Evolutionary conservation across 169 alveolate genomes (phyloP), one percentile per base, ranked within the genome.

Genomic region (Prorocentrum cordatum): DNA sequence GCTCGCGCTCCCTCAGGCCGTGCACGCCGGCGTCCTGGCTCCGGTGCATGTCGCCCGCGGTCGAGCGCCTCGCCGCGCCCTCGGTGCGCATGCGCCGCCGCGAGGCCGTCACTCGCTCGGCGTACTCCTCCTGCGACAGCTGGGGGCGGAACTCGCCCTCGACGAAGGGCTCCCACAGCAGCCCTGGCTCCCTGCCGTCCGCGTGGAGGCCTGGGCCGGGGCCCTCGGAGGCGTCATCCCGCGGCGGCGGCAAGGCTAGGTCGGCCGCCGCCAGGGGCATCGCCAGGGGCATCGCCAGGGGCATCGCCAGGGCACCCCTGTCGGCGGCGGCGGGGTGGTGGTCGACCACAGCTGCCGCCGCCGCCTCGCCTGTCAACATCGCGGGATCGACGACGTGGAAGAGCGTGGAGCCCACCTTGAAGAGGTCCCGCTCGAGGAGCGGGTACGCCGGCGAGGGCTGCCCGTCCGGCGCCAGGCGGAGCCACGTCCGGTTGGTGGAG

Each of bases 401-500:
- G 36, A 80, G 61, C 35, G 90, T 80, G 22, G 90, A 80, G 39
- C 90, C 90, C 0, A 80, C 90, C 59, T 80, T 80, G 90, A 80
- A 80, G 12, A 80, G 90, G 79, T 80, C 90, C n/a, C 90, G 79
- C n/a, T 62, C 50, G 6, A 66, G 90, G 26, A 80, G 67, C 80
- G 50, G 31, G 67, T 80, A 80, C 31, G 79, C 66, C 90, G 31
- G 61, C 5, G 90, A 80, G 12, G 90, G 80, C 68, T 80, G 90
- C 16, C 90, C 90, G 36, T 80, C 90, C 4, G 90, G 79, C n/a
- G 90, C 75, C 67, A 80, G 32, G 31, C 90, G 90, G 27, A 80
- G 68, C 90, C 90, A 80, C 2, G 90, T 80, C 4, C 90, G 64
- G 54, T 80, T 80, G 9, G 90, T 80, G 12, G 90, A 80, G 61